Evolutionary conservation across 140 eudicot genomes (phyloP), one percentile per base, ranked within the genome.

Genomic region (Stevia rebaudiana): DNA sequence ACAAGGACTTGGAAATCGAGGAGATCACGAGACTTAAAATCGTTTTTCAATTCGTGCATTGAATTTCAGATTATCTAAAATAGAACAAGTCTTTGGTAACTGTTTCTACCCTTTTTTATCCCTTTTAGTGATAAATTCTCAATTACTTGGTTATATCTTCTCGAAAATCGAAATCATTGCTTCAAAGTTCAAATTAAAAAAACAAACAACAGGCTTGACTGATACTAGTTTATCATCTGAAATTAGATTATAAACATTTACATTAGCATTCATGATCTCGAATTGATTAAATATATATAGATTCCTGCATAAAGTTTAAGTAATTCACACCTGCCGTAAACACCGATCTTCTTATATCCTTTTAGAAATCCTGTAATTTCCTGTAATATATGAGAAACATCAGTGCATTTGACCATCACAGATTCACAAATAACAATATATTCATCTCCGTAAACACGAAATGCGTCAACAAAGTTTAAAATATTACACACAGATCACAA

Each of bases 401-500:
- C 35, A 16, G 49, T 22, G 24, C 61, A 24, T 67, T 67, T 28
- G 65, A 76, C 19, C 63, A 23, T 13, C n/a, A 24, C 42, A 67
- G 25, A 60, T 47, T 13, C n/a, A 24, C 42, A 67, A 37, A 60
- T 47, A 65, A 39, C 49, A 11, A 37, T 8, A 47, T 35, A 33
- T 57, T 58, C 78, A 65, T 55, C 36, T 73, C 41, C 16, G 43
- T 48, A n/a, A 54, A 23, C 11, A 66, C 15, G 12, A 33, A 65
- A 5, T 39, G 8, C 48, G 15, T 54, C 24, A 43, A 37, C 19
- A 12, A 44, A 40, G 63, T 15, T 71, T 49, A 61, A 71, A 3
- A 69, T n/a, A 24, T 43, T 3, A 30, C n/a, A 24, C 12, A 24
- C 6, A 58, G 79, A 74, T 74, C 74, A 48, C 31, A 48, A 74